Percentiles rank a stretch among this genome's conserved stretches.
Evolutionary conservation across 108 stramenopile species (phyloP).

Genomic region (Fistulifera pelliculosa): DNA sequence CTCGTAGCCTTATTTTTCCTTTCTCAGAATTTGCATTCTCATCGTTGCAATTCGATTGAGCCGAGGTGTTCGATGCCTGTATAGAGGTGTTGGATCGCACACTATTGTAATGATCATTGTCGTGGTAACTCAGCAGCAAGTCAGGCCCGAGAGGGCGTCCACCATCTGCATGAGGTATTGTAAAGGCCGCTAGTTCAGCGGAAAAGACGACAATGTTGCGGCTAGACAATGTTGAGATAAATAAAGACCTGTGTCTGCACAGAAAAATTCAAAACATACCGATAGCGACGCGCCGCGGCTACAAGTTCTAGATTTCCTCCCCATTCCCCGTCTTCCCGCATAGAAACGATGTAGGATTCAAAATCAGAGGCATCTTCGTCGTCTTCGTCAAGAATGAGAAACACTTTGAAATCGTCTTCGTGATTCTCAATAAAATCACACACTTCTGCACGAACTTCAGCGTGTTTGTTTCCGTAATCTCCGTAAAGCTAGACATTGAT

Average conservation of each 20-base stretch:
- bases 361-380: slow-evolving; percentile 60
- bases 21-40: no score
- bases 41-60: no score
- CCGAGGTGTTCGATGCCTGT: no score
- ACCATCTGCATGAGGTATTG: slow-evolving; percentile 41
- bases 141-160: slow-evolving; percentile 29
- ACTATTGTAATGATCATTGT: slow-evolving; percentile 81
- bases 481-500: slow-evolving; percentile 20
- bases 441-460: slow-evolving; percentile 43
- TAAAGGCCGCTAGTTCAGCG: slow-evolving; percentile 36
- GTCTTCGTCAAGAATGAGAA: slow-evolving; percentile 65
- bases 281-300: slow-evolving; percentile 61
- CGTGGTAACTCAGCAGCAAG: slow-evolving; percentile 68
- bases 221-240: slow-evolving; percentile 3
- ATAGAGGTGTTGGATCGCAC: slow-evolving; percentile 18
- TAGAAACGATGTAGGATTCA: slow-evolving; percentile 50
- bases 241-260: neutral
- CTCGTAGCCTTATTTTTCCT: no score
- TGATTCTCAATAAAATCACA: slow-evolving; percentile 59
- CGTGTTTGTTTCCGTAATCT: slow-evolving; percentile 45
- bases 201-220: slow-evolving; percentile 66
- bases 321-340: slow-evolving; percentile 74
- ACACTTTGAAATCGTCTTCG: slow-evolving; percentile 51
- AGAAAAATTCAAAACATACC: slow-evolving; percentile 16
- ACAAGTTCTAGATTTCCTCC: slow-evolving; percentile 77